Percentiles rank a stretch among this genome's conserved stretches.
Conservation (phyloP, 805 yeast species). For the Vanderwaltozyma yarrowii region DNA sequence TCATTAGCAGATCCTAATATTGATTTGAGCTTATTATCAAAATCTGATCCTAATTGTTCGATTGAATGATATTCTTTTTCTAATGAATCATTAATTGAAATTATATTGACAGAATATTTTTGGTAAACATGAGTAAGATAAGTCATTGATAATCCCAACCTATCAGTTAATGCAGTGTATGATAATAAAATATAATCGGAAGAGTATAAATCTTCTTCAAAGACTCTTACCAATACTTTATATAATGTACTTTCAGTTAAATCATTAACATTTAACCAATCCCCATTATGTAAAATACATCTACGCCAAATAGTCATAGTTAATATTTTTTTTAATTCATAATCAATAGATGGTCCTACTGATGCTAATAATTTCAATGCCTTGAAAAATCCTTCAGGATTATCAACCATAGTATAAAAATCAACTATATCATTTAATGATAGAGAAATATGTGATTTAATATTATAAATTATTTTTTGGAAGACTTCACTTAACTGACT, state of each 20-base stretch:
- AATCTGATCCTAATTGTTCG: constrained; percentile 7
- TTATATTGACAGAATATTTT: constrained; percentile 3
- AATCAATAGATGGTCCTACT: constrained; percentile 16
- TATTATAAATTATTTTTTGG: constrained; percentile 16
- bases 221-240: constrained; percentile 33
- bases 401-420: constrained; percentile 37
- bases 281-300: constrained; percentile 42
- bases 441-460: constrained; percentile 30
- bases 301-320: constrained; percentile 48
- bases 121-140: constrained; percentile 7
- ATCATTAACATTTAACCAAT: constrained; percentile 34
- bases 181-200: constrained; percentile 26
- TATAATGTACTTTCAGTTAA: constrained; percentile 36
- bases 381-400: constrained; percentile 29
- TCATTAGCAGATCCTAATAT: constrained; percentile 31
- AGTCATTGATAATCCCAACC: constrained; percentile 2
- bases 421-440: constrained; percentile 40
- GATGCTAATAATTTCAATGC: constrained; percentile 45
- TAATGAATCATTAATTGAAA: constrained; percentile 4
- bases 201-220: constrained; percentile 27
- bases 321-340: constrained; percentile 25
- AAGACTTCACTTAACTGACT: constrained; percentile 17
- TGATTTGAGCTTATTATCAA: constrained; percentile 26
- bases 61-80: constrained; percentile 11
- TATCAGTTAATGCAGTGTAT: neutral